Percentiles rank a stretch among this genome's conserved stretches.
Conservation (phyloP, 2,329 filamentous ascomycete species). For the Phaeophleospora eucalypticola region DNA sequence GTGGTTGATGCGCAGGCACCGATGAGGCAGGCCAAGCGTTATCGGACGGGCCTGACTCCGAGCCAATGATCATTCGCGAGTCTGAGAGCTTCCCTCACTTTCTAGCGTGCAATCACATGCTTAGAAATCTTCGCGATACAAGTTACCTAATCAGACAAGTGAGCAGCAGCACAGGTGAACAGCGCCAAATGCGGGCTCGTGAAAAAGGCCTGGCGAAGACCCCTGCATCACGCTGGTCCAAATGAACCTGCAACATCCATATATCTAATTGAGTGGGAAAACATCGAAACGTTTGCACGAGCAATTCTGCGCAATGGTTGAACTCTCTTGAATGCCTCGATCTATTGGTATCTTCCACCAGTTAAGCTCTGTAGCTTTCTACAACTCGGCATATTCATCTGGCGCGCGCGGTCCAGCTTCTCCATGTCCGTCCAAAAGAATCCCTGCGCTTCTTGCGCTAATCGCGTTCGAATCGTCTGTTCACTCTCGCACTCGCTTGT, state of each 20-base stretch:
- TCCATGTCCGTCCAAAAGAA: constrained; percentile 81
- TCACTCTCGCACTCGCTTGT: constrained; percentile 72
- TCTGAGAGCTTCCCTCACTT: background rate
- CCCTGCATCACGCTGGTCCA: no score
- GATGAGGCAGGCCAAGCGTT: background rate
- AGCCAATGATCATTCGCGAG: background rate
- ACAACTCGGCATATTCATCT: constrained; percentile 59
- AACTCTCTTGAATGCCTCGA: no score
- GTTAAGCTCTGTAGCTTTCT: constrained; percentile 52
- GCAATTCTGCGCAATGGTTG: no score
- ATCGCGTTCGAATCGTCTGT: constrained; percentile 57
- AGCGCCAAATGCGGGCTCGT: no score
- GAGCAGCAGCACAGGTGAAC: no score
- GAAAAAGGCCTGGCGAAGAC: no score
- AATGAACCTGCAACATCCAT: no score
- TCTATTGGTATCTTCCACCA: no score
- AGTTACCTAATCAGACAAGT: no score
- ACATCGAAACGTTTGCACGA: no score
- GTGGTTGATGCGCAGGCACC: background rate
- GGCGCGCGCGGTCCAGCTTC: constrained; percentile 68
- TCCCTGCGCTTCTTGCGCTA: constrained; percentile 74
- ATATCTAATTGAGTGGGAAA: no score
- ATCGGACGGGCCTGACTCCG: background rate
- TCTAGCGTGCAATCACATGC: background rate
- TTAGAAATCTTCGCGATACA: background rate